Conservation (phyloP, 2,329 filamentous ascomycete species). For the Aspergillus udagawae region DNA sequence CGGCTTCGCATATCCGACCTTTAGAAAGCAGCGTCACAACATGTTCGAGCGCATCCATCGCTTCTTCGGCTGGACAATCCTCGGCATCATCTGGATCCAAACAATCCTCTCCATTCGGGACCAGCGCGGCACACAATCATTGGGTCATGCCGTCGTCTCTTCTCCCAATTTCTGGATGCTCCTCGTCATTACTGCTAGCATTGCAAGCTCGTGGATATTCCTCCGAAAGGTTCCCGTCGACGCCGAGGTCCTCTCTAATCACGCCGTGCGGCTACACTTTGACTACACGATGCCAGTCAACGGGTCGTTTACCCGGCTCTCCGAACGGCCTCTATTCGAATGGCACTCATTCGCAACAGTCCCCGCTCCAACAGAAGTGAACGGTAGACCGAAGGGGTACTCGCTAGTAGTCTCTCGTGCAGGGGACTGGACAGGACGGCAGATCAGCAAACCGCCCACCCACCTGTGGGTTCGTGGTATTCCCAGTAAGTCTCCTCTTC, state of each 20-base stretch:
- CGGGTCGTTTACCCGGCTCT: slow-evolving; percentile 15
- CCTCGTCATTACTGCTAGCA: slow-evolving; percentile 16
- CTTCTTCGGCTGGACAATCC: slow-evolving; percentile 32
- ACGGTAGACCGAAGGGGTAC: slow-evolving; percentile 3
- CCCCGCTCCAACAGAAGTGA: slow-evolving; percentile 3
- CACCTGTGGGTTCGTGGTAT: slow-evolving; percentile 17
- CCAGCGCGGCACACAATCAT: not conserved
- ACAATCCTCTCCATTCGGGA: slow-evolving; percentile 9
- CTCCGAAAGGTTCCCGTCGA: slow-evolving; percentile 17
- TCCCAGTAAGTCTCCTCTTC: slow-evolving; percentile 8
- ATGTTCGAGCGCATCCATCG: slow-evolving; percentile 36
- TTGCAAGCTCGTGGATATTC: slow-evolving; percentile 19
- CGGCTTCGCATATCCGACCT: slow-evolving; percentile 11
- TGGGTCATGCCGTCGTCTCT: slow-evolving; percentile 4
- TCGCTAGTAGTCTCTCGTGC: slow-evolving; percentile 12
- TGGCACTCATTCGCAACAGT: slow-evolving; percentile 24
- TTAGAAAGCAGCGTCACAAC: slow-evolving; percentile 31
- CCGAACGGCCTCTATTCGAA: slow-evolving; percentile 16
- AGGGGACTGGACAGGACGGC: slow-evolving; percentile 21
- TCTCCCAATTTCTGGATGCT: slow-evolving; percentile 20
- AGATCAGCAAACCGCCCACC: slow-evolving; percentile 17
- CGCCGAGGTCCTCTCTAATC: slow-evolving; percentile 18
- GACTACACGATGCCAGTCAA: slow-evolving; percentile 14
- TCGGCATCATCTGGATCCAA: slow-evolving; percentile 14
- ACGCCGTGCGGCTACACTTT: slow-evolving; percentile 22